Percentiles rank a stretch among this genome's conserved stretches.
phyloP scores from a whole-genome alignment of 2,329 filamentous ascomycete species.

The Saccharata proteae region DNA sequence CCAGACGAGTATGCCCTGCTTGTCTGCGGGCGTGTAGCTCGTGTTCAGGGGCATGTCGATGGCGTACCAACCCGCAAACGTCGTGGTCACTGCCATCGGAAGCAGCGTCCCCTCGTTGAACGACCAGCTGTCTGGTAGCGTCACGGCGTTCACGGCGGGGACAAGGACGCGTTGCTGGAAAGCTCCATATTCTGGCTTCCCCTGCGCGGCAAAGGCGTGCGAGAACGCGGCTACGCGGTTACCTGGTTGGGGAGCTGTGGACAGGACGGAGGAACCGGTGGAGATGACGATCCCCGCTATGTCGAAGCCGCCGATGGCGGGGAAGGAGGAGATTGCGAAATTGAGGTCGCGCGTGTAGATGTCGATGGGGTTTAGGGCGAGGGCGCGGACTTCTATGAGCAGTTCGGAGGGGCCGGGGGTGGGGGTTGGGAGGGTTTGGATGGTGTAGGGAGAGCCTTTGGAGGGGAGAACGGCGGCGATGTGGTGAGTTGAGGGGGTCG shows the following conservation, averaged over 20 bases:
- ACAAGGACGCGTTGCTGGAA: slow-evolving; percentile 40
- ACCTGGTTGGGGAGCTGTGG: slow-evolving; percentile 12
- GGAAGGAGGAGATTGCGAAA: slow-evolving; percentile 29
- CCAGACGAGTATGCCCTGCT: slow-evolving; percentile 11
- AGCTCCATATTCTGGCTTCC: slow-evolving; percentile 34
- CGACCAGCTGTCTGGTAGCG: slow-evolving; percentile 16
- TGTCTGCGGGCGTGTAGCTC: slow-evolving; percentile 22
- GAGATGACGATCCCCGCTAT: slow-evolving; percentile 32
- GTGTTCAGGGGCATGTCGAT: slow-evolving; percentile 35
- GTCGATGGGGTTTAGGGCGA: slow-evolving; percentile 40
- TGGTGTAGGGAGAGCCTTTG: slow-evolving; percentile 18
- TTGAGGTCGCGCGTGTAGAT: slow-evolving; percentile 29
- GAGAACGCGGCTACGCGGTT: slow-evolving; percentile 15
- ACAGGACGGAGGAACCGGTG: slow-evolving; percentile 28
- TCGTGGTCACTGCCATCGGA: slow-evolving; percentile 47
- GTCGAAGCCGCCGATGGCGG: slow-evolving; percentile 33
- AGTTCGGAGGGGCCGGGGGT: slow-evolving; percentile 35
- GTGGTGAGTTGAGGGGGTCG: not conserved
- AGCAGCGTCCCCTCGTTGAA: slow-evolving; percentile 40
- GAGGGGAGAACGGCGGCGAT: slow-evolving; percentile 7
- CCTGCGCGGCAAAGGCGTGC: slow-evolving; percentile 40
- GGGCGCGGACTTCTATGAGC: slow-evolving; percentile 35
- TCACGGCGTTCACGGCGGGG: slow-evolving; percentile 10
- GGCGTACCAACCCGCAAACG: slow-evolving; percentile 38
- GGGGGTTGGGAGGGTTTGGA: slow-evolving; percentile 30